Evolutionary conservation across 2,329 filamentous ascomycete genomes (phyloP).

Genomic region (Aureobasidium sp.): DNA sequence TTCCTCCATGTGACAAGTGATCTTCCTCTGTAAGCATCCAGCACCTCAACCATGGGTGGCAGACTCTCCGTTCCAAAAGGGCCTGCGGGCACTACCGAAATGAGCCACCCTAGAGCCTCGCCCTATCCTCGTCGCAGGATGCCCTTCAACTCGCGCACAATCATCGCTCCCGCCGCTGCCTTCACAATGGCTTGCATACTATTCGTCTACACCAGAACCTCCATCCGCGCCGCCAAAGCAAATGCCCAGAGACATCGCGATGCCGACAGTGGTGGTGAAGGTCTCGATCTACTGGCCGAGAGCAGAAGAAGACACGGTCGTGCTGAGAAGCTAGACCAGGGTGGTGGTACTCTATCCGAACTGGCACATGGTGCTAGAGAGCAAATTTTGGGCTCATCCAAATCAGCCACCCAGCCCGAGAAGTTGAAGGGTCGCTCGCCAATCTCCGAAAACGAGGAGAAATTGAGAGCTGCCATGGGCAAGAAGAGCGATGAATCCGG

Average conservation of each 20-base stretch:
- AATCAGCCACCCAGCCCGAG: conserved; percentile 31
- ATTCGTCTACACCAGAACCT: conserved; percentile 56
- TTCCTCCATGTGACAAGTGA: not conserved
- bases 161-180: conserved; percentile 56
- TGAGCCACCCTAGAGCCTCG: conserved; percentile 26
- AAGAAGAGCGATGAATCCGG: conserved; percentile 1
- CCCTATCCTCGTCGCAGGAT: conserved; percentile 28
- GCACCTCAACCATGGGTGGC: conserved; percentile 36
- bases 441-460: conserved; percentile 32
- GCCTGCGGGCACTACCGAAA: conserved; percentile 38
- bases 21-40: not conserved
- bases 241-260: conserved; percentile 56
- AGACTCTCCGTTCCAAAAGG: conserved; percentile 40
- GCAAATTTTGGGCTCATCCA: conserved; percentile 19
- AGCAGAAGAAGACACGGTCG: conserved; percentile 47
- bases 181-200: conserved; percentile 55
- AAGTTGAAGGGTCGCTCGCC: conserved; percentile 30
- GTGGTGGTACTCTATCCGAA: conserved; percentile 30
- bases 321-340: conserved; percentile 37
- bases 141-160: conserved; percentile 32
- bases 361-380: conserved; percentile 26
- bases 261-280: conserved; percentile 49
- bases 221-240: conserved; percentile 58
- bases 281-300: conserved; percentile 47
- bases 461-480: conserved; percentile 30